Base-by-base conservation (phyloP, 2,329 filamentous ascomycete species). In the Exserohilum turcica region DNA sequence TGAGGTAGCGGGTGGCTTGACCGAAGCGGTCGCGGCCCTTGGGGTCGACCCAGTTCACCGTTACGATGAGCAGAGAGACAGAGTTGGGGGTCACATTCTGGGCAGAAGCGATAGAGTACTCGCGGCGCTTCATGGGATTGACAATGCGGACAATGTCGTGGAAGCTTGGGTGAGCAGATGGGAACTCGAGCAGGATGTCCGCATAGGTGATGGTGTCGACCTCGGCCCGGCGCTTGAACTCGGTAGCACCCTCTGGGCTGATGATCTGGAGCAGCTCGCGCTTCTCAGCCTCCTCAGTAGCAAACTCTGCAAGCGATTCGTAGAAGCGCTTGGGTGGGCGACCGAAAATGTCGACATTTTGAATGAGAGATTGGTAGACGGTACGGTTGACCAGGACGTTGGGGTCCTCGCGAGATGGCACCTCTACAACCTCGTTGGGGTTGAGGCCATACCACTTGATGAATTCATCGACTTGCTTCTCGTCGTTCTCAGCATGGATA, bases 71-170 rank as follows among this genome's bases (percentile, higher is more conserved):
- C 60, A 99, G 86, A 7, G 92, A 85, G 53, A 99, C 92, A n/a
- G 85, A 87, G 70, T 81, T 92, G 16, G 94, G 92, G 0, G 91
- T 92, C 35, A 97, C 93, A 67, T 93, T 91, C 78, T 99, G 94
- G 49, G 92, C 94, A 3, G 94, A 97, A 16, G 94, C 94, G 64
- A 99, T 97, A n/a, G 91, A 96, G 83, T 99, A 99, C 78, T 99
- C 94, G 68, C 94, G 86, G 56, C 94, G 90, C 84, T 99, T 99
- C 80, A 96, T 87, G 10, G 94, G 93, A 61, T 83, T 85, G 61
- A 99, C 89, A 57, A 99, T 91, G 68, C 87, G 88, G 59, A 90
- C 84, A 52, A 99, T 88, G 65, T 97, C 92, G 71, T 92, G 85
- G 85, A 97, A 94, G 54, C 81, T 81, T 5, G 93, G 94, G 66